Base-by-base conservation (phyloP, 1,139 yeast genomes). In the Petasospora fabianii region DNA sequence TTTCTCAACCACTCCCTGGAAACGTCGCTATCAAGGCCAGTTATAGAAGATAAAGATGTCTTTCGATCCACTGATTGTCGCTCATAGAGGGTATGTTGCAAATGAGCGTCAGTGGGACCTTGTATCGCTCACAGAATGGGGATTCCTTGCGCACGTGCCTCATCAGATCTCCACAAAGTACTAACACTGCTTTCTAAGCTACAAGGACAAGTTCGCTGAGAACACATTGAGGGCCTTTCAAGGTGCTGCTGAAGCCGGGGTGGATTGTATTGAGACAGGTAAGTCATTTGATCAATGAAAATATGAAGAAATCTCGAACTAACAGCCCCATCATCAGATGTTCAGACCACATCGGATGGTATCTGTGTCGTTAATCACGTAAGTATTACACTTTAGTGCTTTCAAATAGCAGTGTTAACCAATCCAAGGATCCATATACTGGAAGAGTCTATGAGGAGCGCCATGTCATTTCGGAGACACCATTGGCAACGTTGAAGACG, bases 261-360 rank as follows among this genome's bases (percentile, higher is more conserved):
- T 85, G 20, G 73, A 75, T 16, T 73, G 78, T 10, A 72, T 92
- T 29, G 97, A 90, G 59, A 82, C 95, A 8, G 34, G 34, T 31
- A 16, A 62, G 56, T 49, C 14, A 16, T 26, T 24, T 17, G 13
- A 13, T 21, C 20, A 8, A 8, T 7, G n/a, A n/a, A n/a, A 7
- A 7, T 24, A 7, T 8, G 24, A n/a, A 14, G 13, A 27, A 22
- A 17, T 17, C 20, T 8, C 11, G 8, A 26, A 30, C 32, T 30
- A 30, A 30, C 32, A 10, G 17, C 10, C n/a, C n/a, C n/a, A 8
- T 11, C 26, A 10, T 6, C 27, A 31, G 96, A 92, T 59, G 68
- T 90, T 34, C 96, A 90, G 68, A 67, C 87, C 41, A 70, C 94
- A 3, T 62, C 64, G 6, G 98, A 92, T 60, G 77, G 81, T 11